Evolutionary conservation across 164 flowering plant genomes (phyloP), one percentile per base, ranked within the genome.

Genomic region (Platanus orientalis): DNA sequence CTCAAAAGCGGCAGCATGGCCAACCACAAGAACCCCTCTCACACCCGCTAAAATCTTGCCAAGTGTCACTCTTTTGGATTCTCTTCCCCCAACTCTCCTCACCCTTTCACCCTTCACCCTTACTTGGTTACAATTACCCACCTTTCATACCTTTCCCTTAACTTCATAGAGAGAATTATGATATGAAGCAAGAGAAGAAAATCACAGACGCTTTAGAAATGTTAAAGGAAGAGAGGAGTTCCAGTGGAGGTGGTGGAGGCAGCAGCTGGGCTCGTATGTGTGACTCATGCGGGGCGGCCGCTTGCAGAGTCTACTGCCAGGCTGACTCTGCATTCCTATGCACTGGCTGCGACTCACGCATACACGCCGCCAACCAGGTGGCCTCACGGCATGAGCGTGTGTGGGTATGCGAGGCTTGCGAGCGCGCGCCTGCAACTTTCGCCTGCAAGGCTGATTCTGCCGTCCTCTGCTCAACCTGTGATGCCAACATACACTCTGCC

Each of bases 361-460:
- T 86, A 13, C 95, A 90, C 54, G 77, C 78, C 1, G 79, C 81
- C 39, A 83, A 76, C 57, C 66, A 54, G 9, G 65, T 73, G 54
- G 87, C 80, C 0, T 81, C 82, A 5, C 69, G 75, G 40, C 86
- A 82, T 61, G 85, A 85, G 73, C 89, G 88, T 0, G 89, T 87
- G 1, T 76, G 75, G 78, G 81, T 90, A 32, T 90, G 97, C 68
- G 90, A 87, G 66, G 81, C 86, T 3, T 93, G 98, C 57, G 88
- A 90, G 76, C 61, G 76, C 0, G 83, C 88, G 0, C 96, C 98
- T 0, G 96, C 98, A 1, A 85, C 92, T 1, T 73, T 90, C 54
- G 54, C 83, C 28, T 93, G 98, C 82, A 88, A 88, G 66, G 98
- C 97, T 1, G 96, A 90, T 47, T 88, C 92, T 0, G 97, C 94